phyloP scores from a whole-genome alignment of 345 rosid genomes.

The Pseudoturritis turrita region DNA sequence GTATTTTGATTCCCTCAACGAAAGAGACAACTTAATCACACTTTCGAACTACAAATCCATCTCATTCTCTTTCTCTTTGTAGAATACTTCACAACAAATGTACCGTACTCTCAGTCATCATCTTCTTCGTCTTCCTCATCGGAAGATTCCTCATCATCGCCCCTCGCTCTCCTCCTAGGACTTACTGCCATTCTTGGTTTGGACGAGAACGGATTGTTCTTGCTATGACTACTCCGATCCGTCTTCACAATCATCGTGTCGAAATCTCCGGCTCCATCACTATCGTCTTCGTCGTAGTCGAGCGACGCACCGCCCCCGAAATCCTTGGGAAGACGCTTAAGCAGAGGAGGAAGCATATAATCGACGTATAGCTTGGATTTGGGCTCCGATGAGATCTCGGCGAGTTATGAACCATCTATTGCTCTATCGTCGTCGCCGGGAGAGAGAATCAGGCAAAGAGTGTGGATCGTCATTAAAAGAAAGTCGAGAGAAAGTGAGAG shows the following conservation, averaged over 20 bases:
- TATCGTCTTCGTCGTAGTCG: conserved; percentile 53
- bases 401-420: conserved; percentile 43
- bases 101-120: conserved; percentile 55
- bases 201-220: conserved; percentile 26
- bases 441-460: neutral
- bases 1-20: too few species aligned
- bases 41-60: conserved; percentile 41
- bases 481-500: too few species aligned
- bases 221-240: conserved; percentile 32
- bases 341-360: conserved; percentile 75
- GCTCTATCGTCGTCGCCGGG: conserved; percentile 26
- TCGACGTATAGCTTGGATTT: conserved; percentile 54
- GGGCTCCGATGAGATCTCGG: conserved; percentile 38
- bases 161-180: conserved; percentile 27
- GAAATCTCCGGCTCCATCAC: conserved; percentile 42
- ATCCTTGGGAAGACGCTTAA: conserved; percentile 85
- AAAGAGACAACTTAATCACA: too few species aligned
- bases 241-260: conserved; percentile 84
- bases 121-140: conserved; percentile 49
- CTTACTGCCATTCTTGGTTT: conserved; percentile 24
- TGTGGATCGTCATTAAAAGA: neutral
- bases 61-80: conserved; percentile 23
- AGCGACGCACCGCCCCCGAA: conserved; percentile 64
- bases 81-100: conserved; percentile 72
- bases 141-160: conserved; percentile 31